Evolutionary conservation across 208 protist genomes (phyloP), one percentile per base, ranked within the genome.

Genomic region (Leishmania braziliensis): DNA sequence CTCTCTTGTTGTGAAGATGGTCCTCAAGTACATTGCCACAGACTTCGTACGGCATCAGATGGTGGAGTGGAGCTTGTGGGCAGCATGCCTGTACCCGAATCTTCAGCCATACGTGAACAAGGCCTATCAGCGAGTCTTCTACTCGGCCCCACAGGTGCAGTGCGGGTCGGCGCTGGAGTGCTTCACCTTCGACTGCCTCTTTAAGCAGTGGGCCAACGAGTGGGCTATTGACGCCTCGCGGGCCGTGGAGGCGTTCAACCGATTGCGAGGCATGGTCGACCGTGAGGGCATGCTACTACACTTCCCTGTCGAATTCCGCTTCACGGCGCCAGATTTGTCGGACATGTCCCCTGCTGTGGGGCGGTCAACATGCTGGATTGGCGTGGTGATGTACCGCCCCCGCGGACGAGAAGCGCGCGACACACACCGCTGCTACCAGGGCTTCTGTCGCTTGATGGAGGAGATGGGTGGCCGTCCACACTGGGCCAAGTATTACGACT

Each of bases 261-360:
- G 77, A 39, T 65, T 95, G 65, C 87, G 88, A 51, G 82, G 83
- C 14, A 91, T 96, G 81, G 89, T 96, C n/a, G 62, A 81, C 2
- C 78, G 81, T 20, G 78, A 94, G 36, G 83, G 88, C 20, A 63
- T 95, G 77, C 82, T 87, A 16, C 80, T 95, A 8, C 90, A 97
- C 85, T 97, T 97, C 78, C 93, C 93, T 4, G 89, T 97, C n/a
- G 93, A 97, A 72, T 93, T 97, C 56, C 88, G 93, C 78, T 97
- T 97, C 80, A 88, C 85, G 0, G 87, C 84, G 36, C 76, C 83
- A 0, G 93, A 97, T 70, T 65, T 56, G 58, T 89, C 88, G 5
- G 88, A 86, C 78, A 80, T 97, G 81, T 94, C 90, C 3, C 93
- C 93, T 1, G 87, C 87, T 0, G 77, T 85, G 56, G 91, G 88